phyloP scores from a whole-genome alignment of 2,329 filamentous ascomycete genomes.

The Alternaria ventricosa region DNA sequence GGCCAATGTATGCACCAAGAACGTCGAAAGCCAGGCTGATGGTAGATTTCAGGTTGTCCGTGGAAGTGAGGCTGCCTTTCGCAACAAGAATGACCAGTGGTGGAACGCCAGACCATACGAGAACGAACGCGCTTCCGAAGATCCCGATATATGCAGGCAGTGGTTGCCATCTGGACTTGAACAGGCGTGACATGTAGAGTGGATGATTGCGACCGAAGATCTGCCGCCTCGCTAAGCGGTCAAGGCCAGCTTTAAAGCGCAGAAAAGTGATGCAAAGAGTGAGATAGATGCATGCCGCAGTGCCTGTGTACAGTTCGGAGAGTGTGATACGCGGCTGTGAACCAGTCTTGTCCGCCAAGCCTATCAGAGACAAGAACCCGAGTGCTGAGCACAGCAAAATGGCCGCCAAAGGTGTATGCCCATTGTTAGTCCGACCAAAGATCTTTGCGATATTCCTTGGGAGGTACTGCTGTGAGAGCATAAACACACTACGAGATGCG shows the following conservation, averaged over 20 bases:
- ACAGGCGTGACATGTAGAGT: conserved; percentile 32
- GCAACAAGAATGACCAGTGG: conserved; percentile 32
- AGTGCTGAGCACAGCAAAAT: conserved; percentile 38
- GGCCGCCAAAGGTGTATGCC: conserved; percentile 37
- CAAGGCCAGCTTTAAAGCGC: conserved; percentile 35
- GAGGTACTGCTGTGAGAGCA: conserved; percentile 33
- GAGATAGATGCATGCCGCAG: conserved; percentile 35
- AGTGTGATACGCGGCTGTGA: conserved; percentile 37
- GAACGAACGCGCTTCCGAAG: conserved; percentile 27
- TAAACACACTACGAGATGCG: conserved; percentile 38
- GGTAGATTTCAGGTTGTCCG: conserved; percentile 13
- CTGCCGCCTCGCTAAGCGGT: conserved; percentile 17
- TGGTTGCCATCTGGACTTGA: conserved; percentile 43
- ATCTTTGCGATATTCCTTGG: conserved; percentile 22
- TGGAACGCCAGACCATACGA: conserved; percentile 36
- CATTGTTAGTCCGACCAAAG: conserved; percentile 39
- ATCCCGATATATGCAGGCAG: conserved; percentile 40
- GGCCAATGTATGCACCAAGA: conserved; percentile 33
- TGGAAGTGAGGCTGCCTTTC: conserved; percentile 15
- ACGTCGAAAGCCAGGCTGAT: conserved; percentile 32
- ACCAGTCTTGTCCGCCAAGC: conserved; percentile 25
- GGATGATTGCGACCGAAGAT: conserved; percentile 32
- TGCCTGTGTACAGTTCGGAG: conserved; percentile 34
- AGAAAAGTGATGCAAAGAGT: conserved; percentile 39
- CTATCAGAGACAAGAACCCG: conserved; percentile 36